Evolutionary conservation across 306 rosid genomes (phyloP).

Genomic region (Abrus precatorius): DNA sequence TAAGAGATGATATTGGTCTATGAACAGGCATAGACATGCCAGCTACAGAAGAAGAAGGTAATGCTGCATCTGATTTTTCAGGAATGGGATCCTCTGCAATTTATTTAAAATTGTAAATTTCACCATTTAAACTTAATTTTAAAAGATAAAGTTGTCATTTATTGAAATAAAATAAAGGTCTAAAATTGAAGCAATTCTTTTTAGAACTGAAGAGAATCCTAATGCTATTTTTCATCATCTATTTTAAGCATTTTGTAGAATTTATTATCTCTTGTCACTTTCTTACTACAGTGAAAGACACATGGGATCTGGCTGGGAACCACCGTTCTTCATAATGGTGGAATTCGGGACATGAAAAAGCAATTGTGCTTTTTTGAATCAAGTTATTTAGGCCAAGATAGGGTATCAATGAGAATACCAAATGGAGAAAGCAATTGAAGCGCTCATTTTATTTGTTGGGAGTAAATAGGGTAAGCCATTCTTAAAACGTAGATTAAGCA

Average conservation of each 20-base stretch:
- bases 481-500: slow-evolving; percentile 43
- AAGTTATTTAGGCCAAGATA: background rate
- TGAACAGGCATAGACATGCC: background rate
- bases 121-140: too few relatives aligned
- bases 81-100: too few relatives aligned
- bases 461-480: slow-evolving; percentile 43
- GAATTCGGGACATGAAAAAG: background rate
- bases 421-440: slow-evolving; percentile 41
- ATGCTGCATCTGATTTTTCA: too few relatives aligned
- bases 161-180: too few relatives aligned
- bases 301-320: background rate
- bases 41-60: background rate
- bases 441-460: background rate
- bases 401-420: slow-evolving; percentile 51
- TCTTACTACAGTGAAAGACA: background rate
- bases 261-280: background rate
- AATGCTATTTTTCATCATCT: background rate
- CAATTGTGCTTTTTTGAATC: background rate
- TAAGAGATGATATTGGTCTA: background rate
- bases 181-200: too few relatives aligned
- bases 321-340: background rate
- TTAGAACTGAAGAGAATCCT: too few relatives aligned
- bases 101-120: too few relatives aligned
- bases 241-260: background rate
- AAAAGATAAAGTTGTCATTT: too few relatives aligned